phyloP scores from a whole-genome alignment of 495 filamentous ascomycete genomes.

The Pseudomonodictys pantanalensis region DNA sequence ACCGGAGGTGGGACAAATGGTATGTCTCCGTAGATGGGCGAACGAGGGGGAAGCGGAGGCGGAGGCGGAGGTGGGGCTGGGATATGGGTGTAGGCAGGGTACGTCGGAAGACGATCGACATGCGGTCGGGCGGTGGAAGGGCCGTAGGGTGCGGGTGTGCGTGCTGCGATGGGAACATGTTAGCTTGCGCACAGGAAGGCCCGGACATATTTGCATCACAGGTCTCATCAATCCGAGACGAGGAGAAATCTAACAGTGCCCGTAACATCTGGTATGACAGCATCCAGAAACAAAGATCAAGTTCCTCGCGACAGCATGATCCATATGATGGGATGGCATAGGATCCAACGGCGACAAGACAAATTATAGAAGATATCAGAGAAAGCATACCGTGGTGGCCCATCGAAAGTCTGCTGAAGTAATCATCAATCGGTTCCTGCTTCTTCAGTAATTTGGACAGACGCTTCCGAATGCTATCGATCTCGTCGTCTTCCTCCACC shows the following conservation, averaged over 20 bases:
- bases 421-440: slow-evolving; percentile 30
- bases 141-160: not conserved
- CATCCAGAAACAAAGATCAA: no score
- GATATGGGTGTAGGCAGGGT: no score
- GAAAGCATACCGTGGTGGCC: not conserved
- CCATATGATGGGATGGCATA: no score
- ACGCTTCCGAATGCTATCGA: slow-evolving; percentile 9
- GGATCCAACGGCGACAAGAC: no score
- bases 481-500: slow-evolving; percentile 15
- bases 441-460: slow-evolving; percentile 25
- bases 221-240: no score
- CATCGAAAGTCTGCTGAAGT: slow-evolving; percentile 20
- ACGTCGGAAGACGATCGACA: no score
- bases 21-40: slow-evolving; percentile 28
- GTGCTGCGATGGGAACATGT: no score
- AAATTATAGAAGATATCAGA: not conserved
- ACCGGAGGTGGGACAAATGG: slow-evolving; percentile 35
- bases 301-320: no score
- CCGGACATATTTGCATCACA: no score
- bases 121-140: not conserved
- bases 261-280: no score
- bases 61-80: slow-evolving; percentile 8
- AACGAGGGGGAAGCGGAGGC: not conserved
- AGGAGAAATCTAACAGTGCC: no score
- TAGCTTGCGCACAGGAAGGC: no score